Evolutionary conservation across 345 rosid genomes (phyloP).

Genomic region (Heritiera littoralis): DNA sequence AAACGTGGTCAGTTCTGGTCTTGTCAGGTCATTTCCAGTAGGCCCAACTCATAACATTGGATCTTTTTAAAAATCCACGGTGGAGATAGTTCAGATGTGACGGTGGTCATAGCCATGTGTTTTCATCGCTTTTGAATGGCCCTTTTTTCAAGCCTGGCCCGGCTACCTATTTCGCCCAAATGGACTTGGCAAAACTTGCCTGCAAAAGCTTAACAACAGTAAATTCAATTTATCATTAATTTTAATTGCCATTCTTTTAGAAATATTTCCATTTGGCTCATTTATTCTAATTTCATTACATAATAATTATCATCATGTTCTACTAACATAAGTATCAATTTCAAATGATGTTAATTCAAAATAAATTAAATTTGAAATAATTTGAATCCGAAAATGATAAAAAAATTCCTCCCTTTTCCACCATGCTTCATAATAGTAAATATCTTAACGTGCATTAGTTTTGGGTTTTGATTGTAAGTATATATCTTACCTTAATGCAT

Average conservation of each 20-base stretch:
- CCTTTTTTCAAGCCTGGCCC: not conserved
- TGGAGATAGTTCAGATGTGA: not conserved
- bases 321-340: no score
- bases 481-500: no score
- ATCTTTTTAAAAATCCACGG: not conserved
- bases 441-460: no score
- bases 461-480: no score
- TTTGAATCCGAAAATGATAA: no score
- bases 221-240: not conserved
- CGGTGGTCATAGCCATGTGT: not conserved
- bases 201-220: not conserved
- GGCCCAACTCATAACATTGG: not conserved
- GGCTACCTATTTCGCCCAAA: not conserved
- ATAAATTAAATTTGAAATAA: no score
- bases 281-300: no score
- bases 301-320: no score
- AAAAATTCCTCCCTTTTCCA: no score
- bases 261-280: not conserved
- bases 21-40: not conserved
- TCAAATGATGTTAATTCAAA: not conserved
- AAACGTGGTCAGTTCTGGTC: conserved; percentile 10
- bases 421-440: no score
- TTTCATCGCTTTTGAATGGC: not conserved
- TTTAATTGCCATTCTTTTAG: not conserved
- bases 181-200: not conserved